These are phyloP conservation scores for Alternaria infectoria DNA, from an alignment of 2,329 filamentous ascomycete genomes.

Conservation along the genomic window DNA sequence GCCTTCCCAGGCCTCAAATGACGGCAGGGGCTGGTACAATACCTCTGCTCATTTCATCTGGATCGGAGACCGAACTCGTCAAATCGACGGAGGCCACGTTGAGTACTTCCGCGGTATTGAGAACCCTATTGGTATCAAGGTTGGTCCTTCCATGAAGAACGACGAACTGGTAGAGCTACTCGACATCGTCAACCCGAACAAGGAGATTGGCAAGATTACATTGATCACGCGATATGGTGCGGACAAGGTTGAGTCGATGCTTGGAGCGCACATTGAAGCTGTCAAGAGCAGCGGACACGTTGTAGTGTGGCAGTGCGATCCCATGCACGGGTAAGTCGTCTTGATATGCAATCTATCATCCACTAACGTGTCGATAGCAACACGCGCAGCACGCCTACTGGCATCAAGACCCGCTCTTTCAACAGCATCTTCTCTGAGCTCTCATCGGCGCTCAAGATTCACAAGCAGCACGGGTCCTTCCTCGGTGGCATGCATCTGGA, in stretches of 20 bases:
- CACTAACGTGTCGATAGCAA: conserved; percentile 52
- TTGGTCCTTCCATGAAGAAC: conserved; percentile 82
- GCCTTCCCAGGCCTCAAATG: conserved; percentile 32
- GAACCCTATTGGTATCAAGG: conserved; percentile 96
- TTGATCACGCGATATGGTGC: conserved; percentile 96
- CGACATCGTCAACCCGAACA: conserved; percentile 80
- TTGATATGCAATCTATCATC: not conserved
- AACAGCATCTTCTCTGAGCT: conserved; percentile 88
- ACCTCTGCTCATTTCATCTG: conserved; percentile 97
- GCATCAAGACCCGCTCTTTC: conserved; percentile 93
- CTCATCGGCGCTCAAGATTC: conserved; percentile 80
- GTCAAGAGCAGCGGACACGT: conserved; percentile 78
- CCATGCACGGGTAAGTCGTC: conserved; percentile 79
- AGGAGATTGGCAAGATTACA: conserved; percentile 90
- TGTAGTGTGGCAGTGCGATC: conserved; percentile 98
- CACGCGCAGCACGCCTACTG: conserved; percentile 69
- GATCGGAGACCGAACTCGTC: conserved; percentile 95
- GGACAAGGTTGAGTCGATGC: conserved; percentile 72
- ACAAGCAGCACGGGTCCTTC: conserved; percentile 82
- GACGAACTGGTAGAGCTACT: conserved; percentile 80
- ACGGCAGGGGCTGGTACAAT: conserved; percentile 78
- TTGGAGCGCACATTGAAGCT: conserved; percentile 85
- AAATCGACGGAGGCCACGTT: conserved; percentile 90
- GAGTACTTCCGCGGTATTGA: conserved; percentile 97
- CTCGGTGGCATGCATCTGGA: conserved; percentile 95